A percentile compares a stretch with the other conserved stretches of the same genome.
phyloP scores from a whole-genome alignment of 306 rosid species.

The Argentina anserina region DNA sequence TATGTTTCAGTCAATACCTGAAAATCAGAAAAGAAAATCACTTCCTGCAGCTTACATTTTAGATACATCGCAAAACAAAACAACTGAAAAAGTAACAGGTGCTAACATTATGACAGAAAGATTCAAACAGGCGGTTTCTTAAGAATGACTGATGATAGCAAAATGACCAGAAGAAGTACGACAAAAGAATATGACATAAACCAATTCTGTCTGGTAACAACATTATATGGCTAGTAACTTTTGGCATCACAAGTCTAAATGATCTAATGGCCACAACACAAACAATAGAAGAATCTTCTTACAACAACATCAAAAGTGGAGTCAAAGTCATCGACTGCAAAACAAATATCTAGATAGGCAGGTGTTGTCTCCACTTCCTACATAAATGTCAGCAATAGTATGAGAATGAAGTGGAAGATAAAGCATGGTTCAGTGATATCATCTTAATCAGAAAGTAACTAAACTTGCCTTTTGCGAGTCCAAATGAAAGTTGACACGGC shows the following conservation, averaged over 20 bases:
- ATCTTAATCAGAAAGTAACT: conserved; percentile 12
- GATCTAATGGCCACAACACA: neutral
- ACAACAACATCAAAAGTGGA: conserved; percentile 99
- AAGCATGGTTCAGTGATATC: conserved; percentile 12
- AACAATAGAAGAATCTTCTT: conserved; percentile 16
- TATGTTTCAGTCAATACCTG: conserved; percentile 92
- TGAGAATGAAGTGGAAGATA: conserved; percentile 28
- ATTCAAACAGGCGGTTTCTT: neutral
- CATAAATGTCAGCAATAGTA: conserved; percentile 25
- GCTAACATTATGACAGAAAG: neutral
- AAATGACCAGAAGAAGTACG: neutral
- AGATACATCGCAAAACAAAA: neutral
- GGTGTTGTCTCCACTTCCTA: conserved; percentile 98
- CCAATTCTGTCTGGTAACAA: neutral
- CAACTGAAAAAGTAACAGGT: neutral
- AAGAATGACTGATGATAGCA: neutral
- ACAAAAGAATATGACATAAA: neutral
- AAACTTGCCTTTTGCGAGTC: conserved; percentile 76
- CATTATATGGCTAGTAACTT: neutral
- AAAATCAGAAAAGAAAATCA: conserved; percentile 23
- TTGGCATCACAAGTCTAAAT: neutral
- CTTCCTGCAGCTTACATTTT: neutral
- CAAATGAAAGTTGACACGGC: conserved; percentile 89
- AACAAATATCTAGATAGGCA: conserved; percentile 97
- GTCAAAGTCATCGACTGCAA: conserved; percentile 96